Evolutionary conservation across 352 stramenopile genomes (phyloP).

Genomic region (Phytophthora cryptogea): DNA sequence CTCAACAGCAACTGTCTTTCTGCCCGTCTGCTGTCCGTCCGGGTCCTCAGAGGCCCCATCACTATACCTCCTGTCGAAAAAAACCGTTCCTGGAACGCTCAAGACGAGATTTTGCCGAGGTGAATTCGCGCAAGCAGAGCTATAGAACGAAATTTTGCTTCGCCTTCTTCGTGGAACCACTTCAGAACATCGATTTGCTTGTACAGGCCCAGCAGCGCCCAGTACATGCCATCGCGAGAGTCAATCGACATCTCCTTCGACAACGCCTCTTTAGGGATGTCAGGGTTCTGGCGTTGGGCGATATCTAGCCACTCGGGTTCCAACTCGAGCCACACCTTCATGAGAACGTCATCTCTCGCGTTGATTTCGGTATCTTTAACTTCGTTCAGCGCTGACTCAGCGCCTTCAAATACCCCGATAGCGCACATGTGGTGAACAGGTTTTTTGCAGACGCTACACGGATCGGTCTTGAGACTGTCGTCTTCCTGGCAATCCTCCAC

Average conservation of each 20-base stretch:
- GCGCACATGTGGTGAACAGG: no score
- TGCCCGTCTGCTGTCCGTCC: no score
- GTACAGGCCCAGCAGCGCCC: not conserved
- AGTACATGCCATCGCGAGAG: not conserved
- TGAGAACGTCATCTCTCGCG: not conserved
- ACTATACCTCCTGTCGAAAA: conserved; percentile 9
- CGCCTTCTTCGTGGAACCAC: not conserved
- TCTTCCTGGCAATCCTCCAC: conserved; percentile 2
- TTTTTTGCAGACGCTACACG: conserved; percentile 2
- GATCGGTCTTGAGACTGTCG: conserved; percentile 4
- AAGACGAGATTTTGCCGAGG: not conserved
- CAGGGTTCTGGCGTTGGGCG: no score
- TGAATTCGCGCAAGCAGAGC: not conserved
- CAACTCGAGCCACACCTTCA: no score
- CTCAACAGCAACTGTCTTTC: no score
- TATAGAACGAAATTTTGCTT: not conserved
- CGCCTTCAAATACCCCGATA: no score
- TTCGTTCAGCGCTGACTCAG: no score
- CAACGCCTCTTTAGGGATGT: no score
- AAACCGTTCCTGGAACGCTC: not conserved
- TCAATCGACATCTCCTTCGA: no score
- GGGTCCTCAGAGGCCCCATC: not conserved
- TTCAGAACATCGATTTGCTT: not conserved
- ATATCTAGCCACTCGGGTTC: no score
- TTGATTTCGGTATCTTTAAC: conserved; percentile 11